Evolutionary conservation across 441 rosid species (phyloP), one percentile per base, ranked within the genome.

Genomic region (Dalechampia spathulata): DNA sequence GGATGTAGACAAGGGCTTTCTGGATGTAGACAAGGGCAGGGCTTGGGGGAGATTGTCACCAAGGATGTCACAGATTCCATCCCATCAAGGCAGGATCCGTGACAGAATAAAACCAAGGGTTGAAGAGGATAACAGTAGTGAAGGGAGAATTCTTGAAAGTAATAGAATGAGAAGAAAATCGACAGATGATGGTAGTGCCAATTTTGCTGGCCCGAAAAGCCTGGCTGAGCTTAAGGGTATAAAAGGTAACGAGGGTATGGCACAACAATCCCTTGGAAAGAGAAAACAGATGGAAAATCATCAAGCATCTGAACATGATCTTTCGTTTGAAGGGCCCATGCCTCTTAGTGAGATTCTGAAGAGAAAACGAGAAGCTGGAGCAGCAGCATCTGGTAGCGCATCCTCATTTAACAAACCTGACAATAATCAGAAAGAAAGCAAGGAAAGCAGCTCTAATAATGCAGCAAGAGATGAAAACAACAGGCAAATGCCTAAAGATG

Each of bases 301-400:
- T 56, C 83, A 58, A 58, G 80, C 62, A 63, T 47, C 72, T 55
- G 85, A 72, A 62, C 79, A 67, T 56, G 65, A 64, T 47, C 68
- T 71, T 52, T 69, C 89, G 10, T 91, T 91, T 70, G 79, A 84
- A 62, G 91, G 95, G 59, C 98, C 98, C 7, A 74, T 83, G 81
- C 85, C 98, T 53, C 78, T 86, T 25, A 83, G 86, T 42, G 93
- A 82, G 82, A 87, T 91, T 72, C 76, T 88, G 63, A 88, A 75
- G 77, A 82, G 95, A 55, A 88, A 91, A 76, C 77, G 83, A 73
- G 82, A 69, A 43, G 77, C 81, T 63, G 78, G 57, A 59, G 69
- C 64, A 58, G 71, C 72, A 56, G 75, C 67, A 52, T 72, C 73
- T 36, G 74, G 74, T 14, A 63, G 62, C 59, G 66, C 27, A 43